Evolutionary conservation across 805 yeast species (phyloP).

Genomic region (Clavispora asparagi): DNA sequence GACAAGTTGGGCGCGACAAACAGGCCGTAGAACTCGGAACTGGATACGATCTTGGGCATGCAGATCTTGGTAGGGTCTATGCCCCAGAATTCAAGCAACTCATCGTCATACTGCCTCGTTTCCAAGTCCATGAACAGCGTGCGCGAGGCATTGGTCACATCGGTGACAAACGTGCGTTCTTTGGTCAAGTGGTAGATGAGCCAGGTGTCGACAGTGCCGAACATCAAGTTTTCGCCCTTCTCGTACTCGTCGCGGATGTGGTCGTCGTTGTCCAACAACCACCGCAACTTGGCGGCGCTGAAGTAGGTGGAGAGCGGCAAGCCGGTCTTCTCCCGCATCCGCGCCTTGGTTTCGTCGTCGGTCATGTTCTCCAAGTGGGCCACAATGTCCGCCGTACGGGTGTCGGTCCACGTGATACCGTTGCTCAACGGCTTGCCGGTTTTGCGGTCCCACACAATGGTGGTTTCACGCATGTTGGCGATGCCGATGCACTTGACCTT

Average conservation of each 20-base stretch:
- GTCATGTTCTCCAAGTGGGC: conserved; percentile 52
- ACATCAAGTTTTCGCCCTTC: conserved; percentile 70
- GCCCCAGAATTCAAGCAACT: conserved; percentile 72
- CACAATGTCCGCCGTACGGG: conserved; percentile 74
- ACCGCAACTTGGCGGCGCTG: conserved; percentile 81
- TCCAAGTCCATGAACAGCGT: conserved; percentile 85
- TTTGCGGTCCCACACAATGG: conserved; percentile 76
- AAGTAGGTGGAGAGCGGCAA: conserved; percentile 88
- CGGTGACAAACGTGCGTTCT: conserved; percentile 69
- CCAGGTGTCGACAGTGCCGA: conserved; percentile 96
- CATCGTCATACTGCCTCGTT: conserved; percentile 69
- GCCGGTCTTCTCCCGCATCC: conserved; percentile 65
- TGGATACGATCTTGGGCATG: conserved; percentile 74
- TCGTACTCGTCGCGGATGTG: conserved; percentile 64
- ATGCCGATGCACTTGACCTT: conserved; percentile 74
- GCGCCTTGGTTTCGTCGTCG: conserved; percentile 50
- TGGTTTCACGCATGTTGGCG: conserved; percentile 95
- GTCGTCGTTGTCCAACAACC: conserved; percentile 81
- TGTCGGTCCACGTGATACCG: conserved; percentile 96
- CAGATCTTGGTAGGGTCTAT: conserved; percentile 61
- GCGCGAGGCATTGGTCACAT: conserved; percentile 87
- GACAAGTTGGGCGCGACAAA: conserved; percentile 58
- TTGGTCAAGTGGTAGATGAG: conserved; percentile 76
- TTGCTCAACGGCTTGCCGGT: conserved; percentile 81
- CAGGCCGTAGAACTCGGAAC: conserved; percentile 73